Evolutionary conservation across 2,329 filamentous ascomycete species (phyloP), one percentile per base, ranked within the genome.

Genomic region (Apiospora malaysiana): DNA sequence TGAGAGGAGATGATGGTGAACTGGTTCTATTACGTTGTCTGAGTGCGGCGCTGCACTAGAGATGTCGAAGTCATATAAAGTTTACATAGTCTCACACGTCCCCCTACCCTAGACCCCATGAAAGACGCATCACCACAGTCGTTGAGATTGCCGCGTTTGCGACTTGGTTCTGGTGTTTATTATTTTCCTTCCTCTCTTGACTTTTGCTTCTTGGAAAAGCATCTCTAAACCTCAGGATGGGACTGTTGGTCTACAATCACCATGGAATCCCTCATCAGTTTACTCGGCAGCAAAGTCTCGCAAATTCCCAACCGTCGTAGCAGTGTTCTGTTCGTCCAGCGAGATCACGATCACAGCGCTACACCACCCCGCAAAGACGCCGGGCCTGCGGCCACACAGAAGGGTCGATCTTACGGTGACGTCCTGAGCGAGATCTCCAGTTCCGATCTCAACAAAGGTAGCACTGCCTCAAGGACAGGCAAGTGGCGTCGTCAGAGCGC

Each of bases 251-350:
- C 10, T 63, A n/a, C 21, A 1, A 63, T 8, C 21, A 63, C 18
- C 32, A 63, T 63, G 56, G 56, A 63, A 63, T 63, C 56, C 8
- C 56, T 63, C 56, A 63, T 63, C 56, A 63, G 2, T 63, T 18
- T 63, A n/a, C 56, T 63, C 32, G 56, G 56, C 27, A 40, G 56
- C 56, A 63, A 63, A 63, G 56, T 63, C n/a, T 40, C 56, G 56
- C 56, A 63, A 40, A 63, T 63, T 21, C 56, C 56, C n/a, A 63
- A 37, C 16, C 56, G 32, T 40, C 56, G 56, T 40, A 40, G 56
- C 32, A 63, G 56, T 40, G 56, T 63, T 21, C 27, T 63, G 7
- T 63, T 63, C 21, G 9, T 63, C 18, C 56, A 40, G 56, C 56
- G 56, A 8, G 56, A 63, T 63, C 32, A 9, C 9, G 21, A 21